phyloP scores from a whole-genome alignment of 192 early-diverging fungal species.

The Chytriomyces sp. region DNA sequence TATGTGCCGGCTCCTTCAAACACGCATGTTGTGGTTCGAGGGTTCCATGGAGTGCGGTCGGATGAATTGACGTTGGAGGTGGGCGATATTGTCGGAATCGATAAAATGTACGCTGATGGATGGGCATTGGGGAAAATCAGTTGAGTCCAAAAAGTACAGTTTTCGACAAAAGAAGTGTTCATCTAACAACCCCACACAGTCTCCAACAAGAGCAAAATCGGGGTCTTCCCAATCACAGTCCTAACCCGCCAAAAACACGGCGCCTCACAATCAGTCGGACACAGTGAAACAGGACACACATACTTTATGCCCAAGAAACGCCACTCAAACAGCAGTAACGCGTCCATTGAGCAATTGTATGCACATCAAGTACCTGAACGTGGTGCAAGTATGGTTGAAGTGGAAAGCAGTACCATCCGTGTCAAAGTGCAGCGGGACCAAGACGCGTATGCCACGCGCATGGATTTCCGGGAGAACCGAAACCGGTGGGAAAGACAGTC shows the following conservation, averaged over 20 bases:
- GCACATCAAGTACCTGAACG: slow-evolving; percentile 32
- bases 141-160: neutral
- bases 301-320: slow-evolving; percentile 28
- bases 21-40: slow-evolving; percentile 51
- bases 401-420: neutral
- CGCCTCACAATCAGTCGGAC: slow-evolving; percentile 54
- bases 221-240: slow-evolving; percentile 52
- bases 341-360: slow-evolving; percentile 25
- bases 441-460: neutral
- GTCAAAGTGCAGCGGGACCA: neutral
- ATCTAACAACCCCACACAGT: neutral
- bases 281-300: slow-evolving; percentile 20
- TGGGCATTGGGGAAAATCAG: slow-evolving; percentile 51
- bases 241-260: slow-evolving; percentile 57
- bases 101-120: slow-evolving; percentile 53
- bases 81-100: slow-evolving; percentile 62
- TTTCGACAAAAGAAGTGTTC: no score
- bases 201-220: neutral
- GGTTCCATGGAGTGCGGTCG: slow-evolving; percentile 41
- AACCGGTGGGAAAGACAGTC: slow-evolving; percentile 22
- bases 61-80: slow-evolving; percentile 57
- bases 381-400: slow-evolving; percentile 4
- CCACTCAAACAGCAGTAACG: neutral
- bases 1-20: slow-evolving; percentile 55
- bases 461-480: neutral